Base-by-base conservation (phyloP, 345 rosid genomes). In the Isatis tinctoria region DNA sequence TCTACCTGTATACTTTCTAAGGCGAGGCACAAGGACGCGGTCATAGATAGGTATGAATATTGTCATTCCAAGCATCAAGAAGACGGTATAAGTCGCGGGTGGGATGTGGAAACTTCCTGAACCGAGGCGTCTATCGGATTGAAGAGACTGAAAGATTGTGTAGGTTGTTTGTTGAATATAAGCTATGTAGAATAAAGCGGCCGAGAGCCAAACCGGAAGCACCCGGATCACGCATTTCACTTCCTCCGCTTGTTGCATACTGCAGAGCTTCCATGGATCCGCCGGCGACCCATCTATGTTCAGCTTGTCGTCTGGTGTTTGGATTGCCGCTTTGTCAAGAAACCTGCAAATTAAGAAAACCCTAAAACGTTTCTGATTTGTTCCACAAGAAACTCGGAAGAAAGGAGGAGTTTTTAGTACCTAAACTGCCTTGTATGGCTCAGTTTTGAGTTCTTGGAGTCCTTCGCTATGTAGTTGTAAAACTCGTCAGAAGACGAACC, bases 181-280 rank as follows among this genome's bases (percentile, higher is more conserved):
- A 20, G 81, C 81, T 40, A 83, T 40, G 22, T 77, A 65, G 74
- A 63, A 87, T 5, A 89, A 35, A 16, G 83, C 76, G 13, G 85
- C 81, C 0, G 90, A 66, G 32, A 80, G 68, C 95, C 92, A 87
- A 63, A 89, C 80, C 16, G 92, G 92, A 32, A 89, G 72, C 52
- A 87, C 81, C 17, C 88, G 75, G 47, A 82, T 10, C 65, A 83
- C 51, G 30, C 90, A 89, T 76, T 89, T 89, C 71, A 74, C 83
- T 82, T 89, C 90, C 60, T 89, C 91, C 20, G 85, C 86, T 80
- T 89, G 91, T 33, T 89, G 91, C 67, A 84, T 33, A 80, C 92
- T 84, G 39, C 91, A 89, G 0, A 89, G 86, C 20, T 54, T 83
- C 92, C 90, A 89, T n/a, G 90, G 87, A 40, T 85, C 53, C 0